Conservation (phyloP, 257 asterid species). For the Solanum sejunctum region DNA sequence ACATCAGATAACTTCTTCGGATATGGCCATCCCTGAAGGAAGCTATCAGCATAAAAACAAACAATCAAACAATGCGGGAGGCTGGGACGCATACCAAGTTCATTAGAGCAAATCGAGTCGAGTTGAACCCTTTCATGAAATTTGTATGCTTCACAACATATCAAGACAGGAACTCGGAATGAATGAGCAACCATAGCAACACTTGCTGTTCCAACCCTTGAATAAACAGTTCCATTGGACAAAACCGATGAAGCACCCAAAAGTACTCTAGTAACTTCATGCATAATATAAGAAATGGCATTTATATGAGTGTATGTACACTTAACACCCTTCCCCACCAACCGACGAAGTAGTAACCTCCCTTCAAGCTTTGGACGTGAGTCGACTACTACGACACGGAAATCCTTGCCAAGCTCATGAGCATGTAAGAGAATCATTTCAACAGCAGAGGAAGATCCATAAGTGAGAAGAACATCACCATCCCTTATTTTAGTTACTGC, state of each 20-base stretch:
- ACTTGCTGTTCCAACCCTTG: conserved; percentile 89
- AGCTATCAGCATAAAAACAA: neutral
- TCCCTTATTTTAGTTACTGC: conserved; percentile 79
- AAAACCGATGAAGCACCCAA: conserved; percentile 81
- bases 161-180: conserved; percentile 61
- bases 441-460: conserved; percentile 71
- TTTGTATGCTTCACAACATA: conserved; percentile 90
- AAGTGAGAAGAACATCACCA: conserved; percentile 85
- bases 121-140: conserved; percentile 93
- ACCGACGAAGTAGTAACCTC: conserved; percentile 61
- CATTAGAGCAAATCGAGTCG: conserved; percentile 87
- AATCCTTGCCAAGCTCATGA: conserved; percentile 71
- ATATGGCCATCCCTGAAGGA: neutral
- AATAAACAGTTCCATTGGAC: conserved; percentile 84
- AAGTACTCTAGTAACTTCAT: conserved; percentile 65
- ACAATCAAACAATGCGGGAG: neutral
- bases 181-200: conserved; percentile 95
- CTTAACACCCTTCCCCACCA: conserved; percentile 63
- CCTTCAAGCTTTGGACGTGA: conserved; percentile 93
- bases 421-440: conserved; percentile 73
- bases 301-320: conserved; percentile 81
- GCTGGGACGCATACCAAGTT: conserved; percentile 45
- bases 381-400: conserved; percentile 74
- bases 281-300: conserved; percentile 81
- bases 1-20: neutral